Base-by-base conservation (phyloP, 1,284 basidiomycete species). In the Trichosporon sp. region DNA sequence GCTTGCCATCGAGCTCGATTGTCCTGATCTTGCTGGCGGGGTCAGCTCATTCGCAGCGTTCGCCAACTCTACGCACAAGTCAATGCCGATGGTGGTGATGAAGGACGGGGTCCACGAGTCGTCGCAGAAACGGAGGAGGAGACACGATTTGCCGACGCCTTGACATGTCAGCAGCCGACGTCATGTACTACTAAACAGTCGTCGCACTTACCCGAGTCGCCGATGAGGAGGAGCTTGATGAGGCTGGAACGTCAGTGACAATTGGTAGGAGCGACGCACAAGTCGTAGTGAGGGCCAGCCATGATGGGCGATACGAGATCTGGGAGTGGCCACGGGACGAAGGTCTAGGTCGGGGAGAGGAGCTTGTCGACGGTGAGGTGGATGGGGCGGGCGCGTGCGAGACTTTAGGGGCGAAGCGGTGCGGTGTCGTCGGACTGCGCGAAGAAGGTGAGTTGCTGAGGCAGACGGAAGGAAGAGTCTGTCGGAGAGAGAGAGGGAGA, bases 81-180 rank as follows among this genome's bases (percentile, higher is more conserved):
- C 82, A 64, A 83, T 83, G 77, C 83, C 97, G 83, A 99, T 99
- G 65, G 96, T 99, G 64, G 96, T 99, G 85, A 99, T 99, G 87
- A 99, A 99, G 51, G 93, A 96, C 32, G 96, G 96, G 38, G 97
- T 99, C 96, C 96, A 99, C 74, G 96, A 93, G 84, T 99, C 97
- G 85, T 99, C 97, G 83, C 96, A 99, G 89, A 99, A 99, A 74
- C 97, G 92, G 70, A 99, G 89, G 69, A 99, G 87, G 18, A 99
- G 88, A 87, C 97, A 99, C 65, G 96, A 99, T 86, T 99, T 99
- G 76, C 97, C 97, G 76, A 99, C 93, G 85, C 93, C 93, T 95
- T 4, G 21, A 34, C 13, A 60, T 67, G 38, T 60, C 51, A 63
- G 31, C 6, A 3, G 23, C 7, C 23, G 18, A 23, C 15, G 32